These are phyloP conservation scores for Hypericum perforatum DNA, from an alignment of 345 rosid genomes.

Conservation along the genomic window DNA sequence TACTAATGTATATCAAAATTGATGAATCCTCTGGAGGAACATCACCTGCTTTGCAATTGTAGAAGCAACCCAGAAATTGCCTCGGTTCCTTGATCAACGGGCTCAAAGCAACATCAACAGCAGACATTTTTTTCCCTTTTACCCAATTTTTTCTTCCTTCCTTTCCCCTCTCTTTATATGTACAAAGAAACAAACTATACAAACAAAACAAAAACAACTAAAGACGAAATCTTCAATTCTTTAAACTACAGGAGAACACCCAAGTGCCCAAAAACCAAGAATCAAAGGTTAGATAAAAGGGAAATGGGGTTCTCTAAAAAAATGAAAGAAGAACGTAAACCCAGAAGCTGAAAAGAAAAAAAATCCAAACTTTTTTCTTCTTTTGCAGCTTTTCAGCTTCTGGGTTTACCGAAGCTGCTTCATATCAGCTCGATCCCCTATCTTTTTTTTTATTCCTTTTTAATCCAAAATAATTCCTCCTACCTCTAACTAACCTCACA, in stretches of 20 bases:
- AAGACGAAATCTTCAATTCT: neutral
- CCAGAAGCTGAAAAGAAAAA: constrained; percentile 19
- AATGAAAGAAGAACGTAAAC: constrained; percentile 12
- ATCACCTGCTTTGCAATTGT: constrained; percentile 15
- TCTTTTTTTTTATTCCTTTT: no score
- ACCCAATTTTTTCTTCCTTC: neutral
- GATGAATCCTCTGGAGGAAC: constrained; percentile 19
- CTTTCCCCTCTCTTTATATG: neutral
- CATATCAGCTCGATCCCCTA: no score
- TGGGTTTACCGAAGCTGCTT: constrained; percentile 11
- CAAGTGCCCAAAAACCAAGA: neutral
- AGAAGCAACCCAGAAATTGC: constrained; percentile 25
- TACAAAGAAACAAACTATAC: neutral
- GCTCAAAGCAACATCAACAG: constrained; percentile 53
- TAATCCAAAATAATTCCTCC: no score
- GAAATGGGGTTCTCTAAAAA: neutral
- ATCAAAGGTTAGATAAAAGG: neutral
- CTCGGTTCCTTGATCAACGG: constrained; percentile 37
- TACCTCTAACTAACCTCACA: neutral
- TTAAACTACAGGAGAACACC: neutral
- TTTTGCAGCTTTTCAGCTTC: constrained; percentile 14
- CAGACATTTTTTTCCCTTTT: constrained; percentile 40
- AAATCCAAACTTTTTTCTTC: neutral
- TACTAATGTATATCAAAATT: constrained; percentile 48
- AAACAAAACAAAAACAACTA: neutral